Conservation (phyloP, 495 filamentous ascomycete species). For the Sordaria brevicollis region DNA sequence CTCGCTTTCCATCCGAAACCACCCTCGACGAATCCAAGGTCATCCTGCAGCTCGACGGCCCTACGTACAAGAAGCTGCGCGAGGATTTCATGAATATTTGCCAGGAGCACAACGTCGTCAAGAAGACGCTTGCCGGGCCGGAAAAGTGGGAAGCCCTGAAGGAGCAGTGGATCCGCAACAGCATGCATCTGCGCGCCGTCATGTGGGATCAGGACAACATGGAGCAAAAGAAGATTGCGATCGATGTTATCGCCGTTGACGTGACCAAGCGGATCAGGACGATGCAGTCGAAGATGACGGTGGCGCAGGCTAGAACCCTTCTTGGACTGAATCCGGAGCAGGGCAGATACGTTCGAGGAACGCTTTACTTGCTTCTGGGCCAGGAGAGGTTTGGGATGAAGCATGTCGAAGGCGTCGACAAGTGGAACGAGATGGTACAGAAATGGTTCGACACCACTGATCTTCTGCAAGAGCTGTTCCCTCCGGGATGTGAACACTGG, state of each 20-base stretch:
- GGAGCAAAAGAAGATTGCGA: conserved; percentile 40
- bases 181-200: conserved; percentile 52
- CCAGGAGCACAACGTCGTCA: conserved; percentile 51
- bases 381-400: conserved; percentile 65
- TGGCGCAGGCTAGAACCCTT: conserved; percentile 62
- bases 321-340: conserved; percentile 64
- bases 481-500: conserved; percentile 38
- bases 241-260: conserved; percentile 71
- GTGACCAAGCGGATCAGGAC: conserved; percentile 72
- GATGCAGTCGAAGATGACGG: conserved; percentile 49
- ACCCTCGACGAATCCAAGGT: conserved; percentile 71
- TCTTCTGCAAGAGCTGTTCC: conserved; percentile 47
- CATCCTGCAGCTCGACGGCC: conserved; percentile 53
- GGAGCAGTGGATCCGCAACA: conserved; percentile 55
- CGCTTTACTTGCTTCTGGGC: conserved; percentile 58
- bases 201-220: conserved; percentile 45
- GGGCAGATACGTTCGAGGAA: conserved; percentile 52
- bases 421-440: conserved; percentile 60
- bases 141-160: conserved; percentile 67
- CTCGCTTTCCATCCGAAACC: conserved; percentile 71
- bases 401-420: conserved; percentile 56
- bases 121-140: conserved; percentile 63
- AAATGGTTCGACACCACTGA: conserved; percentile 54
- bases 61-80: conserved; percentile 51
- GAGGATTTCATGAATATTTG: conserved; percentile 62